Conservation (phyloP, 306 rosid species). For the Mimosa bimucronata region DNA sequence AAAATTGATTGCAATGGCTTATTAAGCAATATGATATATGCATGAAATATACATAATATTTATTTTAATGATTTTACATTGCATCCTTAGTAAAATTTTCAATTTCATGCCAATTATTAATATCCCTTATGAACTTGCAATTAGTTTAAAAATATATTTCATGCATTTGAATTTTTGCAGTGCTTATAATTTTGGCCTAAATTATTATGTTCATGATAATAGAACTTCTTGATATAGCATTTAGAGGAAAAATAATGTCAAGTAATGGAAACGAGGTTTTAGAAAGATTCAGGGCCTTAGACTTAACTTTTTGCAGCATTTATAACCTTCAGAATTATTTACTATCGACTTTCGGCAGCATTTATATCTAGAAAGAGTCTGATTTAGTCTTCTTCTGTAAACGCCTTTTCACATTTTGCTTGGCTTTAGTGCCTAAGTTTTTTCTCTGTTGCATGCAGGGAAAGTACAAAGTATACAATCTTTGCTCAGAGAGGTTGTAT, state of each 20-base stretch:
- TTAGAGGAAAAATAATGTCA: neutral
- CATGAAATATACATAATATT: neutral
- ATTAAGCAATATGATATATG: neutral
- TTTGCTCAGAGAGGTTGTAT: constrained; percentile 95
- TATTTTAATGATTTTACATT: neutral
- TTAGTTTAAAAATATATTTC: neutral
- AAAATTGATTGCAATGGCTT: neutral
- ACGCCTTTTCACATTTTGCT: neutral
- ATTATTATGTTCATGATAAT: neutral
- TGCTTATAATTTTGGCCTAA: neutral
- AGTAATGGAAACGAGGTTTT: neutral
- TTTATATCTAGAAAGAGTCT: neutral
- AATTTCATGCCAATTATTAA: neutral
- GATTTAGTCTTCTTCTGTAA: neutral
- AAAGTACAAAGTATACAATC: constrained; percentile 93
- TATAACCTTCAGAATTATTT: neutral
- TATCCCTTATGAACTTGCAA: neutral
- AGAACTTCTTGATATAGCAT: neutral
- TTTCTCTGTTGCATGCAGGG: constrained; percentile 56
- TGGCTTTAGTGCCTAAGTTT: neutral
- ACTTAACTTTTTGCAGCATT: neutral
- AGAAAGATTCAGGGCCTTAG: neutral
- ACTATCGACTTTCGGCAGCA: neutral
- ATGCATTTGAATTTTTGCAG: neutral
- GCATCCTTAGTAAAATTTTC: neutral